Evolutionary conservation across 2,329 filamentous ascomycete genomes (phyloP), one percentile per base, ranked within the genome.

Genomic region (Madurella mycetomatis): DNA sequence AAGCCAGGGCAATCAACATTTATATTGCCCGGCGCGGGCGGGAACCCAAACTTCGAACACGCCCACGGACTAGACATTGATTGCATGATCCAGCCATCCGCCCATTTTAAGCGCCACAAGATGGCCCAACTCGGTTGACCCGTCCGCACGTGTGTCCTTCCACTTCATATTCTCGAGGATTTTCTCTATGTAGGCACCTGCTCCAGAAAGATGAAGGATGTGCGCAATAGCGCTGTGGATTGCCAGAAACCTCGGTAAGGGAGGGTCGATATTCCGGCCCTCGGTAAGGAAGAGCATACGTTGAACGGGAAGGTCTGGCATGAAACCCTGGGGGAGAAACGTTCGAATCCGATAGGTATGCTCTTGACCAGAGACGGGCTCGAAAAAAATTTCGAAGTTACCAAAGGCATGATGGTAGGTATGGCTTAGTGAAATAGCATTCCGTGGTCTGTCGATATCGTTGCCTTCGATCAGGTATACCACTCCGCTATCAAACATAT

Each of bases 401-500:
- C 68, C 65, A 61, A 74, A 72, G 3, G 49, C 31, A 8, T 39
- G 9, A 60, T 72, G 69, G 40, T 66, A 31, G 7, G 43, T 17
- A 34, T 42, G 49, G 9, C 62, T 64, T 34, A 73, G 62, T 5
- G 68, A 71, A 12, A 73, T 61, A 16, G 72, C 71, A 59, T 76
- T 76, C 19, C 61, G 57, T 19, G 70, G 69, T 46, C 67, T 65
- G 58, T 76, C 71, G 51, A 76, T 73, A 9, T 73, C 64, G 30
- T 57, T 50, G 47, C 71, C 72, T 42, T 73, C 64, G 47, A 75
- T 73, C 1, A 73, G 49, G 60, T 69, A 61, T 9, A 62, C 62
- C 37, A 69, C 62, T 25, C 66, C 68, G 32, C 47, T 60, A 53
- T 74, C 70, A 54, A 76, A 73, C 70, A 75, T 75, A 30, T 74